A percentile compares a stretch with the other conserved stretches of the same genome.
These are phyloP conservation scores for Trichoderma gracile DNA, from an alignment of 2,329 filamentous ascomycete genomes.

Conservation along the genomic window DNA sequence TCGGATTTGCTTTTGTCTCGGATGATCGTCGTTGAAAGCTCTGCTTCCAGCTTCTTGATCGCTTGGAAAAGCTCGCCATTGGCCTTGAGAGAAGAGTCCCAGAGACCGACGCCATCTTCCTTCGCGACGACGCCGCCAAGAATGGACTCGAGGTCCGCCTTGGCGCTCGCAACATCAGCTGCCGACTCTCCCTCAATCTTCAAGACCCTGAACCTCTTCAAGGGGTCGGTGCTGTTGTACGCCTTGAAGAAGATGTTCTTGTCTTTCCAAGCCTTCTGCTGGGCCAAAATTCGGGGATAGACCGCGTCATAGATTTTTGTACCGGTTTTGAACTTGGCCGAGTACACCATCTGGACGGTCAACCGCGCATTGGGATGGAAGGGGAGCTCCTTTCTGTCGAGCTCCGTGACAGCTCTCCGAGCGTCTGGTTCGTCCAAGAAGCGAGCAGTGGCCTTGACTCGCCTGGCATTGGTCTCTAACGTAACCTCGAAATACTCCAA, in stretches of 20 bases:
- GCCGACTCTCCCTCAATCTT: conserved; percentile 15
- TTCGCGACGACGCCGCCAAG: conserved; percentile 5
- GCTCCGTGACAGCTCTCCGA: conserved; percentile 28
- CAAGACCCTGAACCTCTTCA: neutral
- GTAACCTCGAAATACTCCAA: conserved; percentile 40
- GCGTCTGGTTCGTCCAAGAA: conserved; percentile 44
- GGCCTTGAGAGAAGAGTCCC: neutral
- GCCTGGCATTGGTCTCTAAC: conserved; percentile 33
- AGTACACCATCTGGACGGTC: conserved; percentile 40
- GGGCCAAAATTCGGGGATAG: conserved; percentile 33
- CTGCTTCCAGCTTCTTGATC: conserved; percentile 1
- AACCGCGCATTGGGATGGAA: conserved; percentile 39
- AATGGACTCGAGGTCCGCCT: conserved; percentile 9
- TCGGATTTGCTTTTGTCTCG: conserved; percentile 1
- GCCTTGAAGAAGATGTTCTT: conserved; percentile 3
- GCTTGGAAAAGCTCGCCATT: neutral
- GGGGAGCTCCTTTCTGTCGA: conserved; percentile 34
- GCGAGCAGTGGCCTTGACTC: conserved; percentile 43
- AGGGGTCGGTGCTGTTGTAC: neutral
- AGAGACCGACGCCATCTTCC: neutral
- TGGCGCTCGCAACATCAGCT: neutral
- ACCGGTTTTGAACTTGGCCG: conserved; percentile 43
- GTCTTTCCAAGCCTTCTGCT: neutral
- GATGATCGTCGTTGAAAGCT: neutral
- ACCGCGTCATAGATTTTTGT: conserved; percentile 38